Evolutionary conservation across 768 basidiomycete species (phyloP), one percentile per base, ranked within the genome.

Genomic region (Harrya chromipes): DNA sequence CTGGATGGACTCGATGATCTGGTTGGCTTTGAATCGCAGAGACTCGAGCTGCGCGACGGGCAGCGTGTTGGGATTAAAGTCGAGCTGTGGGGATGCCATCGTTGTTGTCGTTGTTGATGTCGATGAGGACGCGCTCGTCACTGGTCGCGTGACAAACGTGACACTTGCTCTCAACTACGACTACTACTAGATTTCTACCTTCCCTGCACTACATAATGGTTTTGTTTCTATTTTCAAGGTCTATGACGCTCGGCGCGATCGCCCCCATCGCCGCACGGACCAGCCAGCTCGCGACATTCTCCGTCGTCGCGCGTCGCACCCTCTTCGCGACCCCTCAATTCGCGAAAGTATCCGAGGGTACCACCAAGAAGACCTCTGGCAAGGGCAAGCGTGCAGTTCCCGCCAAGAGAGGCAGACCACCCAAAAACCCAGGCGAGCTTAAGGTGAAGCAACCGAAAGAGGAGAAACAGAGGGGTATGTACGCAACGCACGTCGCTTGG

Each of bases 21-120:
- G 87, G 51, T 78, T 81, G 4, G 85, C 78, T 56, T 89, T 88
- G 73, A 87, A 87, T 34, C 78, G 76, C 44, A 90, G 72, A 5
- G 86, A 89, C 59, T 91, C 88, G 14, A 91, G 78, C 53, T 88
- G 85, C 4, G 81, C 74, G 20, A 85, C 67, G 3, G 86, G 85
- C 0, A 87, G 66, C 10, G 59, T 45, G n/a, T 70, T 69, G 0
- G 69, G 53, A 27, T 69, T 63, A 38, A 72, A 60, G 26, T 35
- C 49, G 36, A 40, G 33, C 36, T 40, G 40, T 3, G 6, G 23
- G 23, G 23, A 23, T 23, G 23, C 23, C 23, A 23, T 23, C 6
- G 23, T 23, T 6, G 3, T 23, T 6, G 23, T 23, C 23, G 23
- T 23, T 6, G 23, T 23, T 6, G 23, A 23, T 3, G 6, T 3